phyloP scores from a whole-genome alignment of 2,329 filamentous ascomycete genomes.

The Graphiopsis chlorocephala region DNA sequence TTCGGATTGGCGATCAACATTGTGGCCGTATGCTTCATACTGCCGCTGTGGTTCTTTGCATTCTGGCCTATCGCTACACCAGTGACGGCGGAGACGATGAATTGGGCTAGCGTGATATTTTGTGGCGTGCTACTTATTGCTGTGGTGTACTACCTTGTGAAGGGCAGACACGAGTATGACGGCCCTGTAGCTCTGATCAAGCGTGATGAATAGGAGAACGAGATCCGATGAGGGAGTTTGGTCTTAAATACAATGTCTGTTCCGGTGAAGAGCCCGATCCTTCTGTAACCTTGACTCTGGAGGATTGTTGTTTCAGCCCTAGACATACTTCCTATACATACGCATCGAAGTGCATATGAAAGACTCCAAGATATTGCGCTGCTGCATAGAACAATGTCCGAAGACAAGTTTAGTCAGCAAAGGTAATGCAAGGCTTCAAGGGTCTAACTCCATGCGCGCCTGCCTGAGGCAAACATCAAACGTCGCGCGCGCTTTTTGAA shows the following conservation, averaged over 20 bases:
- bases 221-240: background rate
- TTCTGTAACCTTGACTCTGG: background rate
- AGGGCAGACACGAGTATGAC: conserved; percentile 32
- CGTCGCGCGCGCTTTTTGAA: background rate
- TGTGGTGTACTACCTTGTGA: conserved; percentile 34
- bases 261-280: background rate
- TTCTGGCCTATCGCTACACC: conserved; percentile 41
- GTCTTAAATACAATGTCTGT: background rate
- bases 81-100: conserved; percentile 31
- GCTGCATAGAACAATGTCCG: background rate
- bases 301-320: background rate
- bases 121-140: conserved; percentile 24
- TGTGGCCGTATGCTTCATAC: conserved; percentile 38
- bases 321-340: background rate
- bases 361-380: background rate
- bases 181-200: conserved; percentile 31
- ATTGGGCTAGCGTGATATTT: conserved; percentile 34
- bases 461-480: background rate
- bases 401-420: background rate
- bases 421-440: background rate
- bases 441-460: background rate
- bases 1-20: conserved; percentile 36
- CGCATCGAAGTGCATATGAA: background rate
- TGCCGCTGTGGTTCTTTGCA: conserved; percentile 52
- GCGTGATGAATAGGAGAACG: conserved; percentile 17